Base-by-base conservation (phyloP, 2,329 filamentous ascomycete species). In the Microsporum ferrugineum region DNA sequence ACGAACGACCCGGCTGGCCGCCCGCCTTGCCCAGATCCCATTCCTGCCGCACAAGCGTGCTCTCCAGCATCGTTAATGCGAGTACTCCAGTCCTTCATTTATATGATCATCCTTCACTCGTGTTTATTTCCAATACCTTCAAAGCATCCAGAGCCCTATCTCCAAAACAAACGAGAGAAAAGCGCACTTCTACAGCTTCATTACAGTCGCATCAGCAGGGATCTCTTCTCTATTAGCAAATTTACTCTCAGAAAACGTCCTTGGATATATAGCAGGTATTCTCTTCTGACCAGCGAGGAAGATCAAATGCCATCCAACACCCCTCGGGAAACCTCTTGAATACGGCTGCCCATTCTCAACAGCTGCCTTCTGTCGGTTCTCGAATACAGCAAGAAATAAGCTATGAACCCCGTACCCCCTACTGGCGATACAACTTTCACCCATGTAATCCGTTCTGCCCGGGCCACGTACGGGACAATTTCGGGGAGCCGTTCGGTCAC, bases 1-100 rank as follows among this genome's bases (percentile, higher is more conserved):
- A 77, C 3, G 88, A 84, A 57, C 94, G 79, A 33, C 87, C 88
- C 69, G 95, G 95, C 69, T 94, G 86, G 2, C 84, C 84, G 8
- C 87, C 85, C 61, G 89, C 84, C 3, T 78, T 78, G 5, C 80
- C 76, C 29, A 95, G 78, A 66, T 88, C 77, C 86, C 88, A 95
- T 61, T 89, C 77, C 70, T 90, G 88, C 0, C 86, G 89, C 38
- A 79, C 81, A 12, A 95, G 79, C 3, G 83, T 85, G 57, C 82
- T 80, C 63, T 80, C 71, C 80, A 63, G 76, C 79, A 64, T 69
- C 68, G 71, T 87, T 85, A 71, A 77, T 68, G 2, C 69, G 77
- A 12, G 83, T 73, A 59, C 78, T 69, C 79, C 78, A 82, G 67
- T 71, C 58, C 55, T 58, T 60, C 63, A 64, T 61, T n/a, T n/a